Conservation (phyloP, 768 basidiomycete species). For the Rhizopogon vesiculosus region DNA sequence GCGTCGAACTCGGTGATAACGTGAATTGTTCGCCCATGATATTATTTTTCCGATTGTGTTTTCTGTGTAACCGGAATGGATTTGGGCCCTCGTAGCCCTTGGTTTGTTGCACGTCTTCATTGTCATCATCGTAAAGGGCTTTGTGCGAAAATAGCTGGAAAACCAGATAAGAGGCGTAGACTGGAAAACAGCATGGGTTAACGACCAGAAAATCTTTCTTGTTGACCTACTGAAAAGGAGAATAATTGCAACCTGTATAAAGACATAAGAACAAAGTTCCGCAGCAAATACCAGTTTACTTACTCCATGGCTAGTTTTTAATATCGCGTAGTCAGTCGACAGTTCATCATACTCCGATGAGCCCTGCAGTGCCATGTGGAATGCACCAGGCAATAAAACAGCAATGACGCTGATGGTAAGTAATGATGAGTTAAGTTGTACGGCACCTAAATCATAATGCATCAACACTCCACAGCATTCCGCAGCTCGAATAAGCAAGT, state of each 20-base stretch:
- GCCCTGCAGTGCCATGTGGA: slow-evolving; percentile 52
- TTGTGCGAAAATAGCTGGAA: slow-evolving; percentile 83
- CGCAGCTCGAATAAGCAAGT: neutral
- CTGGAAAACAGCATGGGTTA: slow-evolving; percentile 29
- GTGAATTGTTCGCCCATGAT: neutral
- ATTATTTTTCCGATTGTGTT: neutral
- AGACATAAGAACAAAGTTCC: neutral
- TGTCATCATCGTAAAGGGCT: slow-evolving; percentile 57
- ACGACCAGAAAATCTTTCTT: neutral
- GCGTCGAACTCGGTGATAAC: neutral
- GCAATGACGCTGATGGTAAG: slow-evolving; percentile 75
- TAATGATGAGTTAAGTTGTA: slow-evolving; percentile 70
- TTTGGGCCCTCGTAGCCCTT: slow-evolving; percentile 38
- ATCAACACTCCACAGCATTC: neutral
- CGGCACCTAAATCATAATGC: slow-evolving; percentile 43
- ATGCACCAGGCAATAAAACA: slow-evolving; percentile 74
- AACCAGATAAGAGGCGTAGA: slow-evolving; percentile 66
- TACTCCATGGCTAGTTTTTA: slow-evolving; percentile 77
- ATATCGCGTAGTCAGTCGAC: slow-evolving; percentile 41
- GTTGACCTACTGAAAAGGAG: slow-evolving; percentile 64
- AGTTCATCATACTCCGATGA: slow-evolving; percentile 13
- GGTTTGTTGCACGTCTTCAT: slow-evolving; percentile 34
- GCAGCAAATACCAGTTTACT: slow-evolving; percentile 17
- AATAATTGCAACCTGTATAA: slow-evolving; percentile 62
- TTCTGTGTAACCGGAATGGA: slow-evolving; percentile 16